Base-by-base conservation (phyloP, 148 eudicot genomes). In the Rhododendron simsii region DNA sequence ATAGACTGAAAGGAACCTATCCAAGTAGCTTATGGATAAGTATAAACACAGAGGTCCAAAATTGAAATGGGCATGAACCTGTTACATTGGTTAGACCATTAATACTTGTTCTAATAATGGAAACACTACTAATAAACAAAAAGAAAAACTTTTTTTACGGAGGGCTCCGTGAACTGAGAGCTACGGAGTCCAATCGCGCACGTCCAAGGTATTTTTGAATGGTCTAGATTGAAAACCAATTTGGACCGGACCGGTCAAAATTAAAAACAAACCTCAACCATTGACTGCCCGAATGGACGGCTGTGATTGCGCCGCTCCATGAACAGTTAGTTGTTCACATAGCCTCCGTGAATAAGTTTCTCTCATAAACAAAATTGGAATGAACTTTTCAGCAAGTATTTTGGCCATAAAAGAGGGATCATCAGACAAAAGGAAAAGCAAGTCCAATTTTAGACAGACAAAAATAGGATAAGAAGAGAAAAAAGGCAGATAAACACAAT, bases 11-110 rank as follows among this genome's bases (percentile, higher is more conserved):
- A 93, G 93, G 91, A 94, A 93, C 77, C 96, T 92, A 86, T 95
- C 96, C 92, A 95, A 84, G 91, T 94, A 95, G 92, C 90, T 95
- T 65, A 92, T 83, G 65, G 96, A 86, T 86, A 93, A 87, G 86
- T 91, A 94, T 84, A 89, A 86, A 86, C 95, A 94, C 44, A 94
- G 86, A 53, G 98, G 93, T 69, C 95, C 94, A 86, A 94, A 95
- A 86, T 92, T 92, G 93, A 87, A 94, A 86, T 93, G 90, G 51
- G 92, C 91, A 85, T 87, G 91, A 82, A 90, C 98, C 98, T 95
- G 95, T 87, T 78, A 63, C 83, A 87, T 59, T 87, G 84, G 87
- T 44, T 67, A 53, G 20, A 33, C 21, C 88, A 73, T 81, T 57
- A 74, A 74, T 76, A 78, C n/a, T 79, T 23, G 6, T 65, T 7